Conservation (phyloP, 345 rosid genomes). For the Populus alba region DNA sequence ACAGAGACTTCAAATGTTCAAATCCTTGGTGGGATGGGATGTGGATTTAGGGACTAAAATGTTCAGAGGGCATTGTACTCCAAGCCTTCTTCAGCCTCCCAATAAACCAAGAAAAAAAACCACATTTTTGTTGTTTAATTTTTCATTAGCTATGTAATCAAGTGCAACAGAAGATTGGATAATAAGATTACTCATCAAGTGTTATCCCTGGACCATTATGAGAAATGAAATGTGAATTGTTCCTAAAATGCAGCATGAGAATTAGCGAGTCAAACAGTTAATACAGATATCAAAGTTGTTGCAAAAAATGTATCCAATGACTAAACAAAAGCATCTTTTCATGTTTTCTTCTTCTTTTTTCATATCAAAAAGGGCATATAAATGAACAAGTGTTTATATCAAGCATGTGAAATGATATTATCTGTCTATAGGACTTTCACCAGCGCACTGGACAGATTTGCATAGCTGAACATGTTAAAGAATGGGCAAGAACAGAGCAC, state of each 20-base stretch:
- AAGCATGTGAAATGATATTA: background rate
- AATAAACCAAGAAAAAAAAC: too few species aligned
- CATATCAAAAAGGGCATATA: background rate
- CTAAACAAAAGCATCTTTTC: background rate
- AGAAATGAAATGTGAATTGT: background rate
- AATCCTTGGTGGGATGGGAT: background rate
- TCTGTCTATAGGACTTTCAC: background rate
- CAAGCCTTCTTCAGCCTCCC: too few species aligned
- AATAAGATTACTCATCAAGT: background rate
- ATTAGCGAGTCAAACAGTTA: background rate
- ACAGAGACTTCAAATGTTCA: background rate
- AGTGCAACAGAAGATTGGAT: background rate
- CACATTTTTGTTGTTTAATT: background rate
- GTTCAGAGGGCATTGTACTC: background rate
- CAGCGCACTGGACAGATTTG: background rate
- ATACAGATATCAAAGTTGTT: background rate
- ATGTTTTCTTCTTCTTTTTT: background rate
- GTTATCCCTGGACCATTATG: too few species aligned
- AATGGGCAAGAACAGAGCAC: background rate
- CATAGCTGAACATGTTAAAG: background rate
- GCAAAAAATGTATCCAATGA: background rate
- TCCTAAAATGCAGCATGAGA: background rate
- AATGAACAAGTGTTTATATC: background rate
- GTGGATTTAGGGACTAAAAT: background rate
- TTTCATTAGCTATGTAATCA: background rate